These are phyloP conservation scores for Silene uniflora DNA, from an alignment of 148 eudicot genomes.

Conservation along the genomic window DNA sequence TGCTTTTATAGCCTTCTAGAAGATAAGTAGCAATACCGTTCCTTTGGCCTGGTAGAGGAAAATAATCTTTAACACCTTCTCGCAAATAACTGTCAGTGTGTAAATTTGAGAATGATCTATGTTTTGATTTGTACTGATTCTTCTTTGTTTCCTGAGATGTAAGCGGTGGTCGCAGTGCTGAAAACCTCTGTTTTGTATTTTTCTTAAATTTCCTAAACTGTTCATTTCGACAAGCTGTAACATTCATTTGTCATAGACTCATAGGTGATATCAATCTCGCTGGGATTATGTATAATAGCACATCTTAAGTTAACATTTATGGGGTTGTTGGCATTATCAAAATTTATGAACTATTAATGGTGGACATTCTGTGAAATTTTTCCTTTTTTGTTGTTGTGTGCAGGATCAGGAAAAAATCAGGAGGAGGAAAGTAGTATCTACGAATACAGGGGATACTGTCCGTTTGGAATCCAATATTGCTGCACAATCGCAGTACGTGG, in stretches of 20 bases:
- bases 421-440: constrained; percentile 51
- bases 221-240: background rate
- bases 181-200: background rate
- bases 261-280: background rate
- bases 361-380: constrained; percentile 4
- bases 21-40: too few relatives aligned
- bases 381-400: background rate
- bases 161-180: background rate
- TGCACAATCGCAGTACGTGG: constrained; percentile 39
- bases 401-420: constrained; percentile 66
- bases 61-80: background rate
- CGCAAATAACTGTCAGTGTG: background rate
- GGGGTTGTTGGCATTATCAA: background rate
- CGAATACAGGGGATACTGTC: constrained; percentile 41
- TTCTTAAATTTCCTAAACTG: background rate
- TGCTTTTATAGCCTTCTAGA: too few relatives aligned
- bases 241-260: background rate
- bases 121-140: background rate
- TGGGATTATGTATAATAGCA: background rate
- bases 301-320: background rate
- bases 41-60: background rate
- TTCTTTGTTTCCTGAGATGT: background rate
- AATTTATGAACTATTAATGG: background rate
- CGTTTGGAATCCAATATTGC: constrained; percentile 38
- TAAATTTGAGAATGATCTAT: background rate